Evolutionary conservation across 2,329 filamentous ascomycete genomes (phyloP), one percentile per base, ranked within the genome.

Genomic region (Coniochaeta sp.): DNA sequence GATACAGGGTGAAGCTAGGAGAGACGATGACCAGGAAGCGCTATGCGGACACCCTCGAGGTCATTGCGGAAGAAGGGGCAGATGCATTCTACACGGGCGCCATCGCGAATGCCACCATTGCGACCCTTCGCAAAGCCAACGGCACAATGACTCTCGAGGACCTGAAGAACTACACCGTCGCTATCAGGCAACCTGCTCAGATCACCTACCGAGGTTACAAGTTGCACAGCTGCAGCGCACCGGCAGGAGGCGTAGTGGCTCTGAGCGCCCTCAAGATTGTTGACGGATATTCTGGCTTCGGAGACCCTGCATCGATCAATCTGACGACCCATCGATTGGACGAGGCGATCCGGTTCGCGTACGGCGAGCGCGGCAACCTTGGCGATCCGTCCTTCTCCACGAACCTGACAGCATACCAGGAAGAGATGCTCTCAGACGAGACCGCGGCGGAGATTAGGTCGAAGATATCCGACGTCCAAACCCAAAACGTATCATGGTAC

Each of bases 321-420:
- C 63, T 89, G 0, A 89, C 83, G 33, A 89, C 86, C 0, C 90
- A 96, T 63, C 76, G 86, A 0, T 70, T 95, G n/a, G 84, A 92
- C 56, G 90, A 96, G 71, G 86, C 89, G 1, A 86, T 95, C 54
- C 76, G 87, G 7, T 95, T 91, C 62, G 88, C 83, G 0, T 95
- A 95, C 59, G 90, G 86, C 2, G 70, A 85, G 73, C 81, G 89
- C 49, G 77, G 81, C 1, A 72, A 87, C 28, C 76, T 95, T 0
- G 91, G 89, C 1, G 91, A 95, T 58, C 91, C 91, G 0, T 71
- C 71, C 0, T 95, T 87, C 59, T 79, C 91, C 6, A 60, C 67
- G 0, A 71, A 77, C 0, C 77, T 86, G 10, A 71, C 87, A 40
- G 71, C 78, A 13, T 78, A 79, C 50, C 88, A 87, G 57, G 72